Conservation (phyloP, 139 green algal genomes). For the Coelastrella sp. region DNA sequence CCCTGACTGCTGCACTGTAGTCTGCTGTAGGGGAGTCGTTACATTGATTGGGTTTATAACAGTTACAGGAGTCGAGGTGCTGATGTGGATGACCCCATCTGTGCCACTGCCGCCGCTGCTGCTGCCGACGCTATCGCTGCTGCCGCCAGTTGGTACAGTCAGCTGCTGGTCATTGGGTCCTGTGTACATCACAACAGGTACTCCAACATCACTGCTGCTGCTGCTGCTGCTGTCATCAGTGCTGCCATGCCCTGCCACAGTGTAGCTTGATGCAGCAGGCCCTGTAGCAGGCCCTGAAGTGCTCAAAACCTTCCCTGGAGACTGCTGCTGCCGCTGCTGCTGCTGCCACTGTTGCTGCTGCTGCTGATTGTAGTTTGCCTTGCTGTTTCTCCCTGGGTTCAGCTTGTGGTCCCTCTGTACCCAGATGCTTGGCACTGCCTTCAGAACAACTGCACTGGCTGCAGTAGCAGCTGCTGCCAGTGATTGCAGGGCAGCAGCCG, state of each 20-base stretch:
- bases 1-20: slow-evolving; percentile 18
- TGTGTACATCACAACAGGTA: background rate
- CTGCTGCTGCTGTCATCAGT: background rate
- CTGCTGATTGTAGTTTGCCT: background rate
- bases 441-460: background rate
- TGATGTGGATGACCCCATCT: background rate
- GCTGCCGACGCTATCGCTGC: background rate
- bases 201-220: background rate
- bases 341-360: slow-evolving; percentile 1
- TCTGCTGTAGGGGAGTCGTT: slow-evolving; percentile 16
- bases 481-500: background rate
- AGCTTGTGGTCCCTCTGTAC: background rate
- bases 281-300: no score
- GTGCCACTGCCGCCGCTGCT: background rate
- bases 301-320: background rate
- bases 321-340: background rate
- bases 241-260: background rate
- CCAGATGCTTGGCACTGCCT: background rate
- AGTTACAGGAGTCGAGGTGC: slow-evolving; percentile 5
- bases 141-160: background rate
- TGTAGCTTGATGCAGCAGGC: no score
- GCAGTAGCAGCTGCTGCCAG: background rate
- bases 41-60: slow-evolving; percentile 34
- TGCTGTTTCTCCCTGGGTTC: no score
- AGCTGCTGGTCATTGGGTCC: background rate